Evolutionary conservation across 345 rosid species (phyloP).

Genomic region (Erysimum cheiranthoides): DNA sequence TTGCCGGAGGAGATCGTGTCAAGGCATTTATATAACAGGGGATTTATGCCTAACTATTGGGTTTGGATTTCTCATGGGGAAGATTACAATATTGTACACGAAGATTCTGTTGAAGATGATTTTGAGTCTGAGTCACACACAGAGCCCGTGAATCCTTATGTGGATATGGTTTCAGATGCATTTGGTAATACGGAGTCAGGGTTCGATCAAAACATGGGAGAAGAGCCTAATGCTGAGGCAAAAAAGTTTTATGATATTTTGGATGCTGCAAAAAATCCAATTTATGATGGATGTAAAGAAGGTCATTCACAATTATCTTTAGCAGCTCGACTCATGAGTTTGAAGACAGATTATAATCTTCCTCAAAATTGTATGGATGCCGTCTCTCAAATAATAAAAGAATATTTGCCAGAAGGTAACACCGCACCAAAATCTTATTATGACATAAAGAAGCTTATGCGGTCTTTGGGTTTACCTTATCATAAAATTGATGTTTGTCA

Average conservation of each 20-base stretch:
- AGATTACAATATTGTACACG: background rate
- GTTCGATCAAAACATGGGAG: background rate
- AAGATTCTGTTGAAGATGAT: background rate
- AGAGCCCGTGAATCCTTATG: background rate
- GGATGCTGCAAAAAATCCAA: background rate
- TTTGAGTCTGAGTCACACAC: background rate
- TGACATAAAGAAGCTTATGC: background rate
- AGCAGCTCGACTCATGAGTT: constrained; percentile 1
- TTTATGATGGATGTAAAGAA: background rate
- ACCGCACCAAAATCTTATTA: background rate
- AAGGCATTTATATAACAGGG: background rate
- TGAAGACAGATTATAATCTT: background rate
- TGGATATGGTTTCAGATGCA: background rate
- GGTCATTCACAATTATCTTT: background rate
- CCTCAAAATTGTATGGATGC: background rate
- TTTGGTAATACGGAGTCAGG: background rate
- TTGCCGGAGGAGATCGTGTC: background rate
- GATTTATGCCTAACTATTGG: background rate
- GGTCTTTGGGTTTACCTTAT: background rate
- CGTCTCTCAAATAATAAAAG: background rate
- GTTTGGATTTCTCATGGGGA: constrained; percentile 18
- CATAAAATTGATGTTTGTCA: background rate
- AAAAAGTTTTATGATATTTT: background rate
- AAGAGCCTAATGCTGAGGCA: background rate
- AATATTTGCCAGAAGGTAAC: constrained; percentile 11